Percentiles rank a stretch among this genome's conserved stretches.
Evolutionary conservation across 192 early-diverging fungal species (phyloP).

Genomic region (Funneliformis geosporum): DNA sequence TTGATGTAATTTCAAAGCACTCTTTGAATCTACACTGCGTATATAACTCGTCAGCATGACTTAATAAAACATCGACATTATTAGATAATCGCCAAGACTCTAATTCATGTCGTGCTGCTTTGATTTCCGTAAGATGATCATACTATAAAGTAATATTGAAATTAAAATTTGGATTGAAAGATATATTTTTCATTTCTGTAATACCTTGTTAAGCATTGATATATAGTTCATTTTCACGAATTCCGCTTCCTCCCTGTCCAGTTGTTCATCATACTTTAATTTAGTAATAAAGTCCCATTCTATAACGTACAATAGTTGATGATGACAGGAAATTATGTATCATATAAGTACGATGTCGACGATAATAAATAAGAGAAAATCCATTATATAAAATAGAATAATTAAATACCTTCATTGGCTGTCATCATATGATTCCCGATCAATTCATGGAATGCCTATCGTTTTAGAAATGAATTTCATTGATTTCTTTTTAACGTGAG

Average conservation of each 20-base stretch:
- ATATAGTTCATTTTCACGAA: conserved; percentile 61
- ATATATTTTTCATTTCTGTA: neutral
- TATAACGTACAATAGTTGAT: conserved; percentile 33
- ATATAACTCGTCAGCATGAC: conserved; percentile 58
- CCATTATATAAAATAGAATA: neutral
- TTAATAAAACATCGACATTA: conserved; percentile 53
- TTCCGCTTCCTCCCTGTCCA: conserved; percentile 47
- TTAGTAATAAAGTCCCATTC: conserved; percentile 58
- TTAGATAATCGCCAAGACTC: conserved; percentile 47
- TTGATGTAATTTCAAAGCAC: conserved; percentile 49
- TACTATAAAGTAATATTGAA: conserved; percentile 39
- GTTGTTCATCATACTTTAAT: conserved; percentile 53
- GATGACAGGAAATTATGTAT: neutral
- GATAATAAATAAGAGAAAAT: neutral
- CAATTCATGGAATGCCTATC: conserved; percentile 59
- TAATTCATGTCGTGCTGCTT: conserved; percentile 41
- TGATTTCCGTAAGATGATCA: conserved; percentile 47
- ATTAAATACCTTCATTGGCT: conserved; percentile 46
- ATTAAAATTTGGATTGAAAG: conserved; percentile 10
- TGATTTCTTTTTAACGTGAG: conserved; percentile 5
- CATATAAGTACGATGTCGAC: neutral
- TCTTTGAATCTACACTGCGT: conserved; percentile 50
- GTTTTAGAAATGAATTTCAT: neutral
- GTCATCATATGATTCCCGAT: conserved; percentile 62
- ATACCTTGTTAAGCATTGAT: conserved; percentile 66